phyloP scores from a whole-genome alignment of 2,329 filamentous ascomycete genomes.

The Daldinia eschscholtzii region DNA sequence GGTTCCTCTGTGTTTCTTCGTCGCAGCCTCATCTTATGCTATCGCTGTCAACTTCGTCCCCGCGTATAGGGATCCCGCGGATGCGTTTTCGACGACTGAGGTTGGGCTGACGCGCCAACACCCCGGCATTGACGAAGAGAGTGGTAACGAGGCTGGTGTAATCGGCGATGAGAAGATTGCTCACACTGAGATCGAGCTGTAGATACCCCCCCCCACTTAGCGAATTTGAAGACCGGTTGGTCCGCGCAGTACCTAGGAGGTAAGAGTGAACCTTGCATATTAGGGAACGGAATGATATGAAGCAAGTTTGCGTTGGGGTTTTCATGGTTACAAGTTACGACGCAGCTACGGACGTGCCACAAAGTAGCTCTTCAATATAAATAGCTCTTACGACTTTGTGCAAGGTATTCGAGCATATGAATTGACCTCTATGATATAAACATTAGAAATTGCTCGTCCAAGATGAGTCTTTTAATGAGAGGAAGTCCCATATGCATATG shows the following conservation, averaged over 20 bases:
- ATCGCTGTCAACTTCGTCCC: slow-evolving; percentile 75
- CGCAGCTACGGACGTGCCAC: not conserved
- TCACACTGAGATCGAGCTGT: slow-evolving; percentile 25
- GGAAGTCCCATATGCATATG: slow-evolving; percentile 11
- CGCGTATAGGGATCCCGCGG: slow-evolving; percentile 71
- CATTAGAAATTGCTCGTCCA: slow-evolving; percentile 15
- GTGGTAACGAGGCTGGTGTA: slow-evolving; percentile 22
- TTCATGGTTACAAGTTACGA: not conserved
- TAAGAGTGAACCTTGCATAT: not conserved
- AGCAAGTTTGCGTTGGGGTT: not conserved
- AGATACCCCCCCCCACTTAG: not conserved
- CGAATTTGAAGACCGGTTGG: not conserved
- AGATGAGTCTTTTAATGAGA: slow-evolving; percentile 21
- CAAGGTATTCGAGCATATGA: not conserved
- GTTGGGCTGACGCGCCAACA: slow-evolving; percentile 53
- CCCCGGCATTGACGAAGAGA: slow-evolving; percentile 42
- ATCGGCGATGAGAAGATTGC: slow-evolving; percentile 46
- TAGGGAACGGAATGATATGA: not conserved
- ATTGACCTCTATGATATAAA: slow-evolving; percentile 14
- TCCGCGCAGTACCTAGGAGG: not conserved
- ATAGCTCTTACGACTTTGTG: not conserved
- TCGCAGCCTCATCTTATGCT: slow-evolving; percentile 68
- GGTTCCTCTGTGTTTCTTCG: slow-evolving; percentile 72
- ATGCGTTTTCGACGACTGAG: slow-evolving; percentile 65
- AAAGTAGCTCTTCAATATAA: not conserved